Conservation (phyloP, 2,329 filamentous ascomycete genomes). For the Neopestalotiopsis clavispora region DNA sequence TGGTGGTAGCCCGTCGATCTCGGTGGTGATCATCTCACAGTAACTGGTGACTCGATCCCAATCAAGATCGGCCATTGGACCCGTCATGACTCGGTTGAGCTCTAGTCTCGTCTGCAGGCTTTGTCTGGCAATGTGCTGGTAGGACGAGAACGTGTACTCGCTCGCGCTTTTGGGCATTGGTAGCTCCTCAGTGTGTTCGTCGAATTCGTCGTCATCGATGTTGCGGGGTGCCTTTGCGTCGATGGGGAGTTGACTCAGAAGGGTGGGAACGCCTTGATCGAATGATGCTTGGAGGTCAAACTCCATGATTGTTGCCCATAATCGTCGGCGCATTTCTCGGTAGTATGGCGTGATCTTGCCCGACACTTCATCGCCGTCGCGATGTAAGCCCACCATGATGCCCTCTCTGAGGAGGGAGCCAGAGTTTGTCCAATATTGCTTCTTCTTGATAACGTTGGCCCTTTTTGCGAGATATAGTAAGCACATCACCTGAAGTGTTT, state of each 20-base stretch:
- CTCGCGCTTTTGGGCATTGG: conserved; percentile 55
- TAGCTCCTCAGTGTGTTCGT: conserved; percentile 55
- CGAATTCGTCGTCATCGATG: conserved; percentile 62
- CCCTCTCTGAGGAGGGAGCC: conserved; percentile 62
- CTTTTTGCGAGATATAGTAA: conserved; percentile 65
- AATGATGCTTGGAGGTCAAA: conserved; percentile 67
- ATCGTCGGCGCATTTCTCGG: conserved; percentile 64
- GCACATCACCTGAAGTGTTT: conserved; percentile 47
- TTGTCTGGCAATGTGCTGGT: conserved; percentile 61
- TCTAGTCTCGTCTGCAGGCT: conserved; percentile 62
- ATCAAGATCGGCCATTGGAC: conserved; percentile 58
- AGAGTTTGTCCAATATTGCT: conserved; percentile 64
- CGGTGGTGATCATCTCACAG: conserved; percentile 64
- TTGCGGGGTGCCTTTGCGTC: conserved; percentile 54
- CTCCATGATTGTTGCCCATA: conserved; percentile 66
- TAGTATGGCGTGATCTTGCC: conserved; percentile 63
- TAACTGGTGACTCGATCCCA: conserved; percentile 67
- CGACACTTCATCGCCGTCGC: conserved; percentile 60
- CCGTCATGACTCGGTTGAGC: conserved; percentile 60
- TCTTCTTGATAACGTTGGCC: conserved; percentile 68
- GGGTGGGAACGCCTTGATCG: conserved; percentile 63
- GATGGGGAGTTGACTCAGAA: conserved; percentile 60
- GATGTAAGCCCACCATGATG: conserved; percentile 63
- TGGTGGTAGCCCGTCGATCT: conserved; percentile 63
- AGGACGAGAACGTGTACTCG: conserved; percentile 64